Evolutionary conservation across 345 rosid species (phyloP).

Genomic region (Gossypium rotundifolium): DNA sequence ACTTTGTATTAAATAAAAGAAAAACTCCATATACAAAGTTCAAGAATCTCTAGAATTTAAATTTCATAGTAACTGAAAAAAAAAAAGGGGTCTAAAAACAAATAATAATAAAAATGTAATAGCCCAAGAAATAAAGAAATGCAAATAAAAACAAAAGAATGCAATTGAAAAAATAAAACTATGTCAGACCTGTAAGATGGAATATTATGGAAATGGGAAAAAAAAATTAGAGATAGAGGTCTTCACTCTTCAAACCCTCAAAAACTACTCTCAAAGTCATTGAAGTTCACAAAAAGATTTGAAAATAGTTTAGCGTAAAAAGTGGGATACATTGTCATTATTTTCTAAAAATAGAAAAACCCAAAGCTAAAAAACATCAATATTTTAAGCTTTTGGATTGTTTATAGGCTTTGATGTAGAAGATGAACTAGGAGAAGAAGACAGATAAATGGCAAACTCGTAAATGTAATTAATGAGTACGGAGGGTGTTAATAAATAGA

Average conservation of each 20-base stretch:
- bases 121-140: neutral
- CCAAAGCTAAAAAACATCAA: constrained; percentile 19
- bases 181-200: neutral
- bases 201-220: constrained; percentile 1
- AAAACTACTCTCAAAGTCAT: constrained; percentile 19
- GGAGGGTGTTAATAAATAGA: neutral
- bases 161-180: neutral
- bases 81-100: neutral
- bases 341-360: constrained; percentile 7
- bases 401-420: neutral
- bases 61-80: neutral
- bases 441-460: constrained; percentile 28
- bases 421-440: neutral
- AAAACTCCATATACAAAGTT: neutral
- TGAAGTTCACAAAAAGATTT: constrained; percentile 37
- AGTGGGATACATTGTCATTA: constrained; percentile 30
- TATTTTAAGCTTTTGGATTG: constrained; percentile 15
- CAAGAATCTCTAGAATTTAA: constrained; percentile 5
- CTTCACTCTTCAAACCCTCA: neutral
- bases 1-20: neutral
- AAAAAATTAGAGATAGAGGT: neutral
- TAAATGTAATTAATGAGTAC: constrained; percentile 20
- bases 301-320: constrained; percentile 35
- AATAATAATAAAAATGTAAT: neutral
- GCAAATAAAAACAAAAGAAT: constrained; percentile 1